These are phyloP conservation scores for Pyrenophora seminiperda DNA, from an alignment of 2,329 filamentous ascomycete species.

Conservation along the genomic window DNA sequence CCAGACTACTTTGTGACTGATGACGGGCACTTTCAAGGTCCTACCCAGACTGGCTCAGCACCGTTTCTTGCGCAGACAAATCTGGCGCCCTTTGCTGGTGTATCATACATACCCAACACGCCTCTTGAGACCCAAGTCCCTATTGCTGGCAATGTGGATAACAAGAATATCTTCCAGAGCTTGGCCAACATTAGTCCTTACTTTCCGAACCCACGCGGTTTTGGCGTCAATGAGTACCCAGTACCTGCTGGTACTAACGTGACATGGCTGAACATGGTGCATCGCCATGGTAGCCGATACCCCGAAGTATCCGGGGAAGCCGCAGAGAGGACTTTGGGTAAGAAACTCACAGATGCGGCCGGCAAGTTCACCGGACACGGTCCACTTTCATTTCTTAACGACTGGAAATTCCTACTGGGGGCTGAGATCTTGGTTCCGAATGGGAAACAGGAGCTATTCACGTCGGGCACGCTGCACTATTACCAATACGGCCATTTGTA, in stretches of 20 bases:
- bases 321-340: constrained; percentile 59
- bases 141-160: constrained; percentile 62
- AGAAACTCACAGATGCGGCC: constrained; percentile 62
- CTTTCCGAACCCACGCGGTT: constrained; percentile 68
- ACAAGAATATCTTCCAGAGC: constrained; percentile 71
- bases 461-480: constrained; percentile 71
- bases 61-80: constrained; percentile 75
- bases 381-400: constrained; percentile 67
- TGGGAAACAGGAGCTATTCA: constrained; percentile 74
- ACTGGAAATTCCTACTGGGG: constrained; percentile 72
- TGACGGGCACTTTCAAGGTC: constrained; percentile 54
- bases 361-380: constrained; percentile 63
- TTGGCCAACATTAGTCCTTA: constrained; percentile 75
- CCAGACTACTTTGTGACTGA: constrained; percentile 45
- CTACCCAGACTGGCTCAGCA: constrained; percentile 70
- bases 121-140: constrained; percentile 74
- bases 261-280: constrained; percentile 72
- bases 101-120: constrained; percentile 69
- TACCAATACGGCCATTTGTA: constrained; percentile 75
- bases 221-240: constrained; percentile 74
- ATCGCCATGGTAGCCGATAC: constrained; percentile 75
- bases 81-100: constrained; percentile 63
- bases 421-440: constrained; percentile 73
- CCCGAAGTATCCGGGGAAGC: constrained; percentile 64
- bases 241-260: constrained; percentile 70